Conservation (phyloP, 2,329 filamentous ascomycete species). For the Sporothrix mexicana region DNA sequence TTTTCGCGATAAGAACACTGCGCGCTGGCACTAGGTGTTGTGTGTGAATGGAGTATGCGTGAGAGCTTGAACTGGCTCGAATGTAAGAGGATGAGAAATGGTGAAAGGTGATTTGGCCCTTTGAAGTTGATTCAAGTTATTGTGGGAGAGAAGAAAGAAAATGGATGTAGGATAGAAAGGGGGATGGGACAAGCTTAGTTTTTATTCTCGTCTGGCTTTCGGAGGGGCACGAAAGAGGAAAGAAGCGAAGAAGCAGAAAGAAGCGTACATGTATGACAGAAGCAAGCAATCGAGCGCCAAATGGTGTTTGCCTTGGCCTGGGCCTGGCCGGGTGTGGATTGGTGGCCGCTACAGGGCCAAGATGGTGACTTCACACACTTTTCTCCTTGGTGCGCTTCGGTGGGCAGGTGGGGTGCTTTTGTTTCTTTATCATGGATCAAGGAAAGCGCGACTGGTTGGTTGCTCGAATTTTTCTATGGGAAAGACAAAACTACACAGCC, state of each 20-base stretch:
- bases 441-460: background rate
- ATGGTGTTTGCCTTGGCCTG: background rate
- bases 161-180: background rate
- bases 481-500: background rate
- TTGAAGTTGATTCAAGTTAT: background rate
- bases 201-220: background rate
- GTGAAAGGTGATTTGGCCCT: background rate
- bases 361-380: constrained; percentile 25
- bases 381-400: background rate
- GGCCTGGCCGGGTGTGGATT: constrained; percentile 6
- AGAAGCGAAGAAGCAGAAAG: constrained; percentile 12
- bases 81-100: background rate
- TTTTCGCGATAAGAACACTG: constrained; percentile 10
- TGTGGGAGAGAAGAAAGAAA: constrained; percentile 12
- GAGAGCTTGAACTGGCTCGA: background rate
- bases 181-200: constrained; percentile 17
- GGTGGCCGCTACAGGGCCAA: constrained; percentile 2
- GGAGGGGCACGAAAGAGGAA: constrained; percentile 22
- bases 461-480: background rate
- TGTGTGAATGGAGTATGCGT: background rate
- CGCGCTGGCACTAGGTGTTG: background rate
- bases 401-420: constrained; percentile 24
- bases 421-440: constrained; percentile 2
- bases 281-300: constrained; percentile 22
- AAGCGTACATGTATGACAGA: background rate